Base-by-base conservation (phyloP, 805 yeast genomes). In the Wickerhamomyces silvicola region DNA sequence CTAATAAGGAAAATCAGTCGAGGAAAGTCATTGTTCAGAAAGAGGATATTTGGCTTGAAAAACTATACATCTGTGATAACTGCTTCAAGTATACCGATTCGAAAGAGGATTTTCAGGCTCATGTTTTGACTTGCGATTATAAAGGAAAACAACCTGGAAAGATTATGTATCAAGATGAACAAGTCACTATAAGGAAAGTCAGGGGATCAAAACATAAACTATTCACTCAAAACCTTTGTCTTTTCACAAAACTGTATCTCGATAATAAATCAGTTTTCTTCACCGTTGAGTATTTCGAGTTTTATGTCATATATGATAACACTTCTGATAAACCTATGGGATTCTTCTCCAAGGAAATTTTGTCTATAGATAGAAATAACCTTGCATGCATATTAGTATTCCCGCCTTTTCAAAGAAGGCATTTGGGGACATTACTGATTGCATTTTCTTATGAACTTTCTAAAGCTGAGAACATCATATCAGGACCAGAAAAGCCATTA, bases 401-500 rank as follows among this genome's bases (percentile, higher is more conserved):
- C 39, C 98, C 98, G 1, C 96, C 96, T 3, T 92, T 76, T 53
- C 97, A 90, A 54, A 66, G 85, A 36, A 68, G 70, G 24, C 79
- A 75, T 7, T 54, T 88, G 17, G 98, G 97, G 0, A 75, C 85
- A 5, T 62, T 85, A 9, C 54, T 92, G 24, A 84, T 92, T 11
- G 85, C 85, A 38, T 83, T 86, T 43, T 84, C 94, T 23, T 92
- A 90, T 50, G 77, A 69, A 19, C 54, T 88, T 14, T 85, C 95
- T 0, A 62, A 73, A 24, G 69, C 68, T 11, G 83, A 82, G 26
- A 75, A 73, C 19, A 45, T 63, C 14, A 56, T 72, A 2, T 86
- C 95, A 38, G 94, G 97, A 0, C 98, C 98, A 0, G 98, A 92
- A 52, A 70, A 77, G 42, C 98, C 98, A 1, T 60, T 92, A 8